A percentile compares a stretch with the other conserved stretches of the same genome.
Conservation (phyloP, 768 basidiomycete genomes). For the Tulasnella sp. region DNA sequence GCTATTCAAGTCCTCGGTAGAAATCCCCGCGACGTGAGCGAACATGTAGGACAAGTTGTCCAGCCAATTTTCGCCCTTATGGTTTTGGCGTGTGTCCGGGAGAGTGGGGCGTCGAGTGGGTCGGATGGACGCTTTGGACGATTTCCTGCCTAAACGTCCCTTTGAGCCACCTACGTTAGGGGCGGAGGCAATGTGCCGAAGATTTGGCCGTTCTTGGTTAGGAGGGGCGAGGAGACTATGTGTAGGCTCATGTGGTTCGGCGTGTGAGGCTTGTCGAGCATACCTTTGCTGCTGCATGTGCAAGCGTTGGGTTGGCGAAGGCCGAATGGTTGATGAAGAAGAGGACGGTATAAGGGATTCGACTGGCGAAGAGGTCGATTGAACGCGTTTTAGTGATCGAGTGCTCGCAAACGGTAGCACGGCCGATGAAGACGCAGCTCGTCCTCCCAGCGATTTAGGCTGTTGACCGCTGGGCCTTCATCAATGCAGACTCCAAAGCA, state of each 20-base stretch:
- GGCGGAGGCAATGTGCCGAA: not conserved
- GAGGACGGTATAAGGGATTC: too few relatives aligned
- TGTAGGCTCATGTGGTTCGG: not conserved
- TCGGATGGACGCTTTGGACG: not conserved
- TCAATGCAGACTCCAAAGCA: too few relatives aligned
- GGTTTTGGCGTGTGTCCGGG: not conserved
- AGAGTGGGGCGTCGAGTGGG: not conserved
- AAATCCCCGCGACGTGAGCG: not conserved
- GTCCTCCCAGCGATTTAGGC: too few relatives aligned
- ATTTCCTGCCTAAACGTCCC: not conserved
- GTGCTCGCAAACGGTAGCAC: too few relatives aligned
- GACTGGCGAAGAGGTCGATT: too few relatives aligned
- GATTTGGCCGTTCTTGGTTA: not conserved
- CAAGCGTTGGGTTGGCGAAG: not conserved
- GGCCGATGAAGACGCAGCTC: too few relatives aligned
- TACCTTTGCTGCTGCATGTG: too few relatives aligned
- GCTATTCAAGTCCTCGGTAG: not conserved
- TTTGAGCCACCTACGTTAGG: not conserved
- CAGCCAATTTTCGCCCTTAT: not conserved
- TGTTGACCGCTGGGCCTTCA: too few relatives aligned
- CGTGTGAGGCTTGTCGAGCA: not conserved
- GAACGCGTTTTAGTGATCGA: too few relatives aligned
- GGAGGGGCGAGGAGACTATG: too few relatives aligned
- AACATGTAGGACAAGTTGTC: constrained; percentile 15
- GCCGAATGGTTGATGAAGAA: too few relatives aligned